A percentile compares a stretch with the other conserved stretches of the same genome.
phyloP scores from a whole-genome alignment of 1,284 basidiomycete genomes.

The Cystobasidium slooffiae region DNA sequence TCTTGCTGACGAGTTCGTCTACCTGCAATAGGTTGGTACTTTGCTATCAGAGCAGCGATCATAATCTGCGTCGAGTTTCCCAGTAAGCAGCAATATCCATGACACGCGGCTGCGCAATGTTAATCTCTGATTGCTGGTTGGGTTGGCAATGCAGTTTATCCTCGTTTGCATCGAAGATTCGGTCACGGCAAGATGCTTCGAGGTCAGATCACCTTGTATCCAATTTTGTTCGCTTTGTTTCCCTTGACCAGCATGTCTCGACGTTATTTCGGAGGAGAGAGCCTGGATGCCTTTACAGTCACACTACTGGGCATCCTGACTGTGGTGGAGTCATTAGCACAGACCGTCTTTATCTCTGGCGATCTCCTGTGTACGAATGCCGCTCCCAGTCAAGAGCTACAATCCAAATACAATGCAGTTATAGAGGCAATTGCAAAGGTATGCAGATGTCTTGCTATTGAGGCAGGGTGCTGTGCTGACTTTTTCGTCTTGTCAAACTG shows the following conservation, averaged over 20 bases:
- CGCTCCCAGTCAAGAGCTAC: constrained; percentile 8
- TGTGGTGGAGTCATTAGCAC: constrained; percentile 68
- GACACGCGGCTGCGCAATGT: too few relatives aligned
- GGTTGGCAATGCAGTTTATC: constrained; percentile 34
- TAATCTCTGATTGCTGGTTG: too few relatives aligned
- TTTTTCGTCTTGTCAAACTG: too few relatives aligned
- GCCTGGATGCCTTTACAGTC: constrained; percentile 9
- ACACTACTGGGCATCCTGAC: constrained; percentile 7
- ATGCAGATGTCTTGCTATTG: too few relatives aligned
- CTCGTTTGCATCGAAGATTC: constrained; percentile 27
- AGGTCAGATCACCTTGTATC: constrained; percentile 29
- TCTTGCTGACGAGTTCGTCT: too few relatives aligned
- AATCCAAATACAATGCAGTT: constrained; percentile 23
- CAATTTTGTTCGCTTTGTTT: constrained; percentile 16
- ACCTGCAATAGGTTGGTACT: constrained; percentile 1
- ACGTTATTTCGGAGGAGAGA: not conserved
- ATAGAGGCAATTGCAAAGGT: constrained; percentile 24
- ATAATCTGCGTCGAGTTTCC: constrained; percentile 36
- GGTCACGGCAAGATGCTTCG: constrained; percentile 12
- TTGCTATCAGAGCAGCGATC: constrained; percentile 5
- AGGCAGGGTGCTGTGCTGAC: too few relatives aligned
- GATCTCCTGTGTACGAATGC: constrained; percentile 39
- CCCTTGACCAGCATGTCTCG: constrained; percentile 17
- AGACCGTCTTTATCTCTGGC: constrained; percentile 67
- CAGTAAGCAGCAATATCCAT: too few relatives aligned